Evolutionary conservation across 2,329 filamentous ascomycete genomes (phyloP).

Genomic region (Aureobasidium uvarum): DNA sequence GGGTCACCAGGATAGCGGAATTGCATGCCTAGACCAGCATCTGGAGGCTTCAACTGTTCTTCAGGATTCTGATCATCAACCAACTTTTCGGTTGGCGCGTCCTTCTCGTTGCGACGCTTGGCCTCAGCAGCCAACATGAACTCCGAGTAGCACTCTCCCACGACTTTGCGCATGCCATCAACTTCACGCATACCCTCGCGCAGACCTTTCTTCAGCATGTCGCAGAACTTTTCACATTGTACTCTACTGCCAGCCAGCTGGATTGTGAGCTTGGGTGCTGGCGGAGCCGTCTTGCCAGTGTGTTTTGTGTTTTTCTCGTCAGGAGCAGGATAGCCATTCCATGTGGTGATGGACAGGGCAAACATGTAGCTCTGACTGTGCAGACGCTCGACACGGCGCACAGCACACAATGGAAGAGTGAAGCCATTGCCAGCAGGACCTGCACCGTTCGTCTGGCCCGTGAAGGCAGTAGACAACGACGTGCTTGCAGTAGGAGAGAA

Average conservation of each 20-base stretch:
- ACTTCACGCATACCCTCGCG: conserved; percentile 85
- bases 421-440: conserved; percentile 95
- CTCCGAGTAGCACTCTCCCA: conserved; percentile 86
- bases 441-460: conserved; percentile 87
- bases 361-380: conserved; percentile 93
- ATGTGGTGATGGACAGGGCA: conserved; percentile 89
- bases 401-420: conserved; percentile 86
- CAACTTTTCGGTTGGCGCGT: conserved; percentile 47
- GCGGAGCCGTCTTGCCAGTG: conserved; percentile 47
- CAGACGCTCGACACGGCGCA: conserved; percentile 85
- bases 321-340: conserved; percentile 69
- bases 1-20: conserved; percentile 95
- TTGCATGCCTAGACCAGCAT: conserved; percentile 87
- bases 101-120: conserved; percentile 37
- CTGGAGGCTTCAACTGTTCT: conserved; percentile 59
- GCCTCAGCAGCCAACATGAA: conserved; percentile 61
- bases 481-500: conserved; percentile 78
- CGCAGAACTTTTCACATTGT: conserved; percentile 92
- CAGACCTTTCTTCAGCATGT: conserved; percentile 87
- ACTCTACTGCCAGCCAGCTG: conserved; percentile 86
- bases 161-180: conserved; percentile 75
- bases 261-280: conserved; percentile 85
- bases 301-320: conserved; percentile 44
- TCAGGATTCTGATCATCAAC: conserved; percentile 34
- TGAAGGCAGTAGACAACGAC: conserved; percentile 77